phyloP scores from a whole-genome alignment of 2,329 filamentous ascomycete genomes.

The Colletotrichum horii region DNA sequence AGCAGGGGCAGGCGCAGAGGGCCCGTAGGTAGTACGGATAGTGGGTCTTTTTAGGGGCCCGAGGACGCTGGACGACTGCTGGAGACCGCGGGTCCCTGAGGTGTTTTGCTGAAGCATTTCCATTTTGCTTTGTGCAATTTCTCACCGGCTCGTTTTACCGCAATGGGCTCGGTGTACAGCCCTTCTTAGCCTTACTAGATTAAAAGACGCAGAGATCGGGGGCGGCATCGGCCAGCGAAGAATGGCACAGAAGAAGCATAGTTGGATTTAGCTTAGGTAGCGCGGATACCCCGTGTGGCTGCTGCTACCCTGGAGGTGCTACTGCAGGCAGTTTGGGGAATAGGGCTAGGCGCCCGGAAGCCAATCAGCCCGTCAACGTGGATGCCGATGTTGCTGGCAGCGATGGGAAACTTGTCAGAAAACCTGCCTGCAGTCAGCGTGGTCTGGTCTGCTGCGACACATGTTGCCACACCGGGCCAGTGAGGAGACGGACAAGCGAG shows the following conservation, averaged over 20 bases:
- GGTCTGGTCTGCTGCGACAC: neutral
- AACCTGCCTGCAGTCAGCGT: neutral
- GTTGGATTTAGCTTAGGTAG: neutral
- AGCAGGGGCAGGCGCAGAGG: slow-evolving; percentile 13
- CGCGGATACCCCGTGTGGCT: neutral
- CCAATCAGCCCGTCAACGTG: neutral
- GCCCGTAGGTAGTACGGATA: neutral
- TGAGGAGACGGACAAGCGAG: neutral
- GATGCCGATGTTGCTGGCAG: neutral
- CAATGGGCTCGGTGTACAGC: neutral
- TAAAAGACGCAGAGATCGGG: neutral
- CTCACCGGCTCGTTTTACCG: neutral
- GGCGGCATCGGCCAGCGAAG: neutral
- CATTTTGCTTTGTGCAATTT: neutral
- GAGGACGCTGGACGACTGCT: neutral
- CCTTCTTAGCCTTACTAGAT: neutral
- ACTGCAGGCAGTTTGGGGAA: neutral
- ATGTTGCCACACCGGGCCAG: neutral
- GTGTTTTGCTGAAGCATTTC: neutral
- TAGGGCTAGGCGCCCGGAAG: neutral
- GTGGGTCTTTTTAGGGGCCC: neutral
- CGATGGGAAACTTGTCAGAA: neutral
- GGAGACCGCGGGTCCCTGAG: neutral
- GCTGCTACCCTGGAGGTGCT: neutral
- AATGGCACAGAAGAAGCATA: neutral